Percentiles rank a stretch among this genome's conserved stretches.
Conservation (phyloP, 1,139 yeast species). For the Arxiozyma slooffiae region DNA sequence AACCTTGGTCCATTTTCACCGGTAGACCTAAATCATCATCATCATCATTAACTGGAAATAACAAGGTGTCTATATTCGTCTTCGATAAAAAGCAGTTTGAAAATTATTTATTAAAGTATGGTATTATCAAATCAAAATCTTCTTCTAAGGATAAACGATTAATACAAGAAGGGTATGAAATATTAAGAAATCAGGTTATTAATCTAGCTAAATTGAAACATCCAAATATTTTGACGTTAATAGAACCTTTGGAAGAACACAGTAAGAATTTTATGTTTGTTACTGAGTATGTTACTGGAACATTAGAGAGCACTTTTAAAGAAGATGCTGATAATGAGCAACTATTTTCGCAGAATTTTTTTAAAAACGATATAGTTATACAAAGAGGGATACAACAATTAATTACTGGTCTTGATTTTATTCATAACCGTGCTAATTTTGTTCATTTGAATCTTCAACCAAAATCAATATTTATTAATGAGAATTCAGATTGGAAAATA, state of each 20-base stretch:
- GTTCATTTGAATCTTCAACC: conserved; percentile 80
- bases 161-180: conserved; percentile 37
- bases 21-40: conserved; percentile 53
- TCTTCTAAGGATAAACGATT: conserved; percentile 29
- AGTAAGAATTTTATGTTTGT: conserved; percentile 70
- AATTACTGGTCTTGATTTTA: conserved; percentile 67
- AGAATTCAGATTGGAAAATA: conserved; percentile 89
- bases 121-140: conserved; percentile 36
- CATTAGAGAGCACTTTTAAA: conserved; percentile 38
- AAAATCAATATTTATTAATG: conserved; percentile 61
- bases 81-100: conserved; percentile 78
- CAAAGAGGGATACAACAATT: conserved; percentile 79
- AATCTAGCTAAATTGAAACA: conserved; percentile 75
- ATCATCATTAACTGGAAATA: conserved; percentile 10
- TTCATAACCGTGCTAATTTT: conserved; percentile 65
- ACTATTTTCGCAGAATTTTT: conserved; percentile 22
- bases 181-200: conserved; percentile 49
- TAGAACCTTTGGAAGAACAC: conserved; percentile 84
- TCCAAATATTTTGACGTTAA: conserved; percentile 71
- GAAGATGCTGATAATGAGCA: conserved; percentile 24
- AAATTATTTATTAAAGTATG: conserved; percentile 42
- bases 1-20: conserved; percentile 80
- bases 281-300: conserved; percentile 65
- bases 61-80: conserved; percentile 71
- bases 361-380: conserved; percentile 56